Evolutionary conservation across 352 stramenopile species (phyloP), one percentile per base, ranked within the genome.

Genomic region (Thalassiosira livingstoniorum): DNA sequence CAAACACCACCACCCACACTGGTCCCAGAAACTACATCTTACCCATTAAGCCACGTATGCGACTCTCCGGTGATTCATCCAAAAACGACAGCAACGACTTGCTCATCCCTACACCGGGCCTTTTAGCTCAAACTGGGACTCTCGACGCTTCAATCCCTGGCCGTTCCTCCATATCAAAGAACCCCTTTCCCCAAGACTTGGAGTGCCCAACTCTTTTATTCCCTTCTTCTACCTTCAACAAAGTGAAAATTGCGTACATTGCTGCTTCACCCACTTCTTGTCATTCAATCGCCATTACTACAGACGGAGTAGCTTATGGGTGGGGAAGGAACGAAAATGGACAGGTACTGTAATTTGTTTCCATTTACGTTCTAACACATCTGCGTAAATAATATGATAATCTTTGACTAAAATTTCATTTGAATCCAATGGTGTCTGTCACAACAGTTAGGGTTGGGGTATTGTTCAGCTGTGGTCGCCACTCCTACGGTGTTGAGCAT

Each of bases 81-180:
- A 71, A 67, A 62, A 47, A 81, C 23, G 54, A 51, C 23, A n/a
- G 53, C 37, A 37, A 71, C 42, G 58, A 13, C 42, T 34, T 31
- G 15, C 25, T 54, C 32, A 18, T 64, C 1, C 47, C 65, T 2
- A 67, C 32, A 13, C 76, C 78, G 0, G 82, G 68, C 47, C 45
- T 89, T 2, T 82, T 95, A 45, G 78, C 89, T 5, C 91, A 95
- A 77, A 90, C 85, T 43, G 91, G 91, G 35, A 94, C 90, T 10
- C 72, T 95, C 27, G 91, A 95, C 72, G 58, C 80, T 15, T 84
- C 85, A 1, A 73, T 90, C 37, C 67, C 87, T 5, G 75, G 75
- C 62, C 27, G 80, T 34, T 74, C 60, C 18, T 34, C 68, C 34
- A 53, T 82, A 2, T 54, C 67, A 43, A 84, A 83, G 72, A 34